phyloP scores from a whole-genome alignment of 331 rosid genomes.

The Cydonia oblonga region DNA sequence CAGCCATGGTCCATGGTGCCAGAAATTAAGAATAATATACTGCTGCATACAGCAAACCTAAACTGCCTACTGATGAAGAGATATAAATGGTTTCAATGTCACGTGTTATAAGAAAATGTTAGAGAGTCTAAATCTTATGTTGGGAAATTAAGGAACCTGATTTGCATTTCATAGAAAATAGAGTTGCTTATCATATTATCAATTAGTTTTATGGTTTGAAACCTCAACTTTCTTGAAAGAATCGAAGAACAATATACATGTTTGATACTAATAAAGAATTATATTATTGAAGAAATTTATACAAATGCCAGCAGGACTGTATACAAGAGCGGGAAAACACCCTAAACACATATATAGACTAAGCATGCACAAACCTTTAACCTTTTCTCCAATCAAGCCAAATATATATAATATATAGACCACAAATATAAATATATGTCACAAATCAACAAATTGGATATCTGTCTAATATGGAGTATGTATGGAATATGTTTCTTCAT shows the following conservation, averaged over 20 bases:
- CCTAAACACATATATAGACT: constrained; percentile 1
- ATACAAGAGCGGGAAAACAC: not conserved
- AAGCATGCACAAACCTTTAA: constrained; percentile 5
- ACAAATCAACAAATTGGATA: constrained; percentile 1
- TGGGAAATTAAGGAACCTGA: too few species aligned
- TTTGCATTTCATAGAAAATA: not conserved
- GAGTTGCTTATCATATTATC: too few species aligned
- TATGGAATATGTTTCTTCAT: not conserved
- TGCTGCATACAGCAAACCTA: not conserved
- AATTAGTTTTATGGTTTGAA: not conserved
- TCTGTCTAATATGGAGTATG: not conserved
- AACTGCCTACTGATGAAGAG: not conserved
- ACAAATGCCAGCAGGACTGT: constrained; percentile 5
- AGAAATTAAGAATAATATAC: not conserved
- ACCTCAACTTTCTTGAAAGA: too few species aligned
- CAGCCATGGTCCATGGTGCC: not conserved
- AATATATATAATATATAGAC: not conserved
- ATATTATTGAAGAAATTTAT: constrained; percentile 3
- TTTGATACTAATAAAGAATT: constrained; percentile 1
- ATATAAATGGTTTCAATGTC: not conserved
- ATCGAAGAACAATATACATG: not conserved
- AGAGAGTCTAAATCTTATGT: not conserved
- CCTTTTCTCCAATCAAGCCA: constrained; percentile 7
- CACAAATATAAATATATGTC: not conserved
- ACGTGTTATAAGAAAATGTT: not conserved